These are phyloP conservation scores for Lactarius psammicola DNA, from an alignment of 768 basidiomycete genomes.

Conservation along the genomic window DNA sequence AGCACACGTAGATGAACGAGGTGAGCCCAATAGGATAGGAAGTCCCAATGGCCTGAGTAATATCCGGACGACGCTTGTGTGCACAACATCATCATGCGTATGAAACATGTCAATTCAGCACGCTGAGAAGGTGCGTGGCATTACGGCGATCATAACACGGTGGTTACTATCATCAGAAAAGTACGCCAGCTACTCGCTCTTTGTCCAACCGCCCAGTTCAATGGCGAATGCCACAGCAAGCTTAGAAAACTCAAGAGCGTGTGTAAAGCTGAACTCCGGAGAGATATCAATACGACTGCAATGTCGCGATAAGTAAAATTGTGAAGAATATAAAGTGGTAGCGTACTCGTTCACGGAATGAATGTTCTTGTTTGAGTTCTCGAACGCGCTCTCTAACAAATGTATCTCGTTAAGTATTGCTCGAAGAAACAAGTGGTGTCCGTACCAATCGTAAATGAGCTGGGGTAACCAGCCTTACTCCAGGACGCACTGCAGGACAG, in stretches of 20 bases:
- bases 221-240: constrained; percentile 51
- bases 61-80: not conserved
- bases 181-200: constrained; percentile 28
- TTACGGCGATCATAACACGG: not conserved
- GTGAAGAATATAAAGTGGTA: constrained; percentile 11
- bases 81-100: not conserved
- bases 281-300: constrained; percentile 79
- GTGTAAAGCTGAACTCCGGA: constrained; percentile 83
- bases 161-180: not conserved
- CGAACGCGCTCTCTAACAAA: constrained; percentile 59
- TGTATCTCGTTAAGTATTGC: constrained; percentile 17
- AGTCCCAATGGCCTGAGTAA: not conserved
- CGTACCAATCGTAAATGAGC: constrained; percentile 80
- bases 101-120: not conserved
- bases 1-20: not conserved
- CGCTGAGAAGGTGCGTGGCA: not conserved
- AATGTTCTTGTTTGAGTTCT: constrained; percentile 79
- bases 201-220: constrained; percentile 49
- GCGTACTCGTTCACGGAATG: constrained; percentile 79
- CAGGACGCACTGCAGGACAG: constrained; percentile 64
- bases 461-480: constrained; percentile 82
- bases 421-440: not conserved
- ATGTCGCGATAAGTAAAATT: constrained; percentile 26
- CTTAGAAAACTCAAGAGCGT: constrained; percentile 74
- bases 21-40: not conserved